Conservation (phyloP, 805 yeast species). For the Kuraishia capsulata region DNA sequence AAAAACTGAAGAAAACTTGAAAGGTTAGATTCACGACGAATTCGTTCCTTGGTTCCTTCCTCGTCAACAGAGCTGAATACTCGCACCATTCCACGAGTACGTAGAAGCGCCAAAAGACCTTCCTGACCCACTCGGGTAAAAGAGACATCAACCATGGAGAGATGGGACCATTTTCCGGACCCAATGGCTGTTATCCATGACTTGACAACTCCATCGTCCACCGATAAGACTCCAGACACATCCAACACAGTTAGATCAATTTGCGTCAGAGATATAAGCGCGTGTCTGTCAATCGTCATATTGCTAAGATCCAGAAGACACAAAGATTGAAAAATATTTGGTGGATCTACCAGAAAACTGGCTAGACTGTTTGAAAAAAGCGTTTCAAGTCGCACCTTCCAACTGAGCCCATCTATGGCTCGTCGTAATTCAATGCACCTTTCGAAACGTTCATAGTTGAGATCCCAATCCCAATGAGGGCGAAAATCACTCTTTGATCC, state of each 20-base stretch:
- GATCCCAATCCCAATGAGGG: neutral
- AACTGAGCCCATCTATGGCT: neutral
- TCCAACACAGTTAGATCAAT: constrained; percentile 4
- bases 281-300: neutral
- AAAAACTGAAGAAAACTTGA: neutral
- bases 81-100: neutral
- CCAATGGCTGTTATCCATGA: constrained; percentile 16
- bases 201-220: constrained; percentile 12
- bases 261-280: constrained; percentile 4
- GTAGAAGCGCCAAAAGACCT: neutral
- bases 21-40: neutral
- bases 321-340: neutral
- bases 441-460: neutral
- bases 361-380: neutral
- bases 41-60: neutral
- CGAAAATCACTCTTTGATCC: neutral
- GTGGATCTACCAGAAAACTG: constrained; percentile 2
- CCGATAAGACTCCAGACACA: constrained; percentile 1
- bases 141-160: constrained; percentile 6
- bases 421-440: neutral
- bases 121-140: neutral
- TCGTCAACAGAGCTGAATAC: neutral
- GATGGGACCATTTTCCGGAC: constrained; percentile 13
- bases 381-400: neutral
- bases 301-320: neutral